Evolutionary conservation across 345 rosid genomes (phyloP).

Genomic region (Eutrema heterophyllum): DNA sequence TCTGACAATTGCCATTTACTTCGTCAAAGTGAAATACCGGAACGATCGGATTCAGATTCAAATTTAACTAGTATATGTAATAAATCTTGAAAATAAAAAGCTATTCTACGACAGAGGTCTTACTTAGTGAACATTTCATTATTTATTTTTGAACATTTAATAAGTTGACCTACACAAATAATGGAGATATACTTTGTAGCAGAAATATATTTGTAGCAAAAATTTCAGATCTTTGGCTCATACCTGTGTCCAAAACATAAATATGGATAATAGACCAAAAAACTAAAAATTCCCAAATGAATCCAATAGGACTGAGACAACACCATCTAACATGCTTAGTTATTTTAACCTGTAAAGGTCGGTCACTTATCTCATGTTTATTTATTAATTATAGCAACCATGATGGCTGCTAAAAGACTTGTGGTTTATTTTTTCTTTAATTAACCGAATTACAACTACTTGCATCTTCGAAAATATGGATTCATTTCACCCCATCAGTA

Average conservation of each 20-base stretch:
- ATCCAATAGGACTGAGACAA: not conserved
- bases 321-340: not conserved
- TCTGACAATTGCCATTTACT: slow-evolving; percentile 19
- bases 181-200: not conserved
- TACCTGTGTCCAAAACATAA: too few relatives aligned
- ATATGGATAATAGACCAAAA: not conserved
- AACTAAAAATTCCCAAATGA: not conserved
- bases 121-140: not conserved
- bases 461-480: not conserved
- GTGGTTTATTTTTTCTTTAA: not conserved
- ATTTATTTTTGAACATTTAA: too few relatives aligned
- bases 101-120: not conserved
- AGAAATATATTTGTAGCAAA: not conserved
- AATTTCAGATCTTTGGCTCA: too few relatives aligned
- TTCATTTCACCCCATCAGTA: not conserved
- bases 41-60: not conserved
- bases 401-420: not conserved
- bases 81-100: not conserved
- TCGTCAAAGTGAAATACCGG: not conserved
- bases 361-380: too few relatives aligned
- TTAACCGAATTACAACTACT: not conserved
- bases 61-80: not conserved
- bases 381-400: not conserved
- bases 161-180: not conserved
- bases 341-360: too few relatives aligned